phyloP scores from a whole-genome alignment of 2,329 filamentous ascomycete genomes.

The Emergomyces orientalis region DNA sequence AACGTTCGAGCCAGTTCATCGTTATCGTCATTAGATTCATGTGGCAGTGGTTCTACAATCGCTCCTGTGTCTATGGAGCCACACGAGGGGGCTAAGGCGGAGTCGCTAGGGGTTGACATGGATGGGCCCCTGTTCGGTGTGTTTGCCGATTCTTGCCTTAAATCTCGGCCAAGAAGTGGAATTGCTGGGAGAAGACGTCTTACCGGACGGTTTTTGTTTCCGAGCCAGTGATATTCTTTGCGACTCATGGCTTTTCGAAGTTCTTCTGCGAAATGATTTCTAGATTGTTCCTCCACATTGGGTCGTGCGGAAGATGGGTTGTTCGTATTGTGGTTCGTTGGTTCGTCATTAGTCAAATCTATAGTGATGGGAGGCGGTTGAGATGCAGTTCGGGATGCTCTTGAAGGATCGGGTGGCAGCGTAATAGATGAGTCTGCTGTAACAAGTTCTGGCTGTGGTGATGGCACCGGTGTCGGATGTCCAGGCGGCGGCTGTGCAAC shows the following conservation, averaged over 20 bases:
- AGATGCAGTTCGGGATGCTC: constrained; percentile 10
- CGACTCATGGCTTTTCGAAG: constrained; percentile 22
- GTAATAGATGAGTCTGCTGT: neutral
- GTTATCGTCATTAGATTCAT: constrained; percentile 9
- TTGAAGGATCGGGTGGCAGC: constrained; percentile 17
- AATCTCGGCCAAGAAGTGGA: neutral
- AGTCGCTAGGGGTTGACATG: neutral
- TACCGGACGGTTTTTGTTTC: constrained; percentile 5
- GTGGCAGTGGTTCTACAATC: neutral
- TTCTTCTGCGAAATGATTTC: constrained; percentile 2
- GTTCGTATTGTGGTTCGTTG: neutral
- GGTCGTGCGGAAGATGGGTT: neutral
- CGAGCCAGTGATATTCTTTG: constrained; percentile 28
- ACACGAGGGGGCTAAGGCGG: neutral
- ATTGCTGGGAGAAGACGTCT: neutral
- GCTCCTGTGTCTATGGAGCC: neutral
- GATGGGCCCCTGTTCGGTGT: neutral
- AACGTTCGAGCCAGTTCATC: constrained; percentile 22
- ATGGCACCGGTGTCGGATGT: neutral
- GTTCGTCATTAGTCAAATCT: constrained; percentile 12
- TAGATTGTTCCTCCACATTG: constrained; percentile 2
- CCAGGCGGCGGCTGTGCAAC: neutral
- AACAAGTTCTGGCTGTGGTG: constrained; percentile 3
- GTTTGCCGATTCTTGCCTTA: neutral
- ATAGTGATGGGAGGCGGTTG: constrained; percentile 11